Evolutionary conservation across 2,329 filamentous ascomycete genomes (phyloP).

Genomic region (Dothiorella sarmentorum): DNA sequence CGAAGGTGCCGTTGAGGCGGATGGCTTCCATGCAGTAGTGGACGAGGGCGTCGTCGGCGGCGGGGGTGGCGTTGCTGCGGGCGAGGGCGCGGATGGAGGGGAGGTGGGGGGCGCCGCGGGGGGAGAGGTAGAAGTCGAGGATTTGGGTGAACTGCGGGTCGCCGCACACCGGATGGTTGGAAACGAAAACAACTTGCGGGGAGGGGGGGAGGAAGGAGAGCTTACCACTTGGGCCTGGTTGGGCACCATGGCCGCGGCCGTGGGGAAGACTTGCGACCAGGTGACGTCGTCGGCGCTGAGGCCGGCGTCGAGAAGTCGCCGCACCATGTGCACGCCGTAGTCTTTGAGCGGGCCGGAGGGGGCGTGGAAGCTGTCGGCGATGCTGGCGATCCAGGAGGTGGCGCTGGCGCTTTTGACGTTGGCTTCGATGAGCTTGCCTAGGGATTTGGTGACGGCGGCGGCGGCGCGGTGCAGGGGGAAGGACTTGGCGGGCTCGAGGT

Average conservation of each 20-base stretch:
- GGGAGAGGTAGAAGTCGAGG: constrained; percentile 67
- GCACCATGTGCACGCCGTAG: constrained; percentile 65
- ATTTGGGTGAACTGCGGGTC: constrained; percentile 65
- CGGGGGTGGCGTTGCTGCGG: constrained; percentile 49
- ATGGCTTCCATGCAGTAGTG: constrained; percentile 71
- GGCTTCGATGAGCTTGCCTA: constrained; percentile 60
- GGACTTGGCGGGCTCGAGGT: constrained; percentile 63
- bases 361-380: constrained; percentile 49
- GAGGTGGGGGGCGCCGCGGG: constrained; percentile 43
- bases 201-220: not conserved
- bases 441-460: constrained; percentile 54
- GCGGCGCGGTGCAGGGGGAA: constrained; percentile 62
- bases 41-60: constrained; percentile 61
- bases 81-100: constrained; percentile 61
- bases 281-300: constrained; percentile 63
- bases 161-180: not conserved
- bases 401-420: constrained; percentile 61
- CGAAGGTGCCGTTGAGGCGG: constrained; percentile 62
- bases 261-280: constrained; percentile 67
- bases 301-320: constrained; percentile 61
- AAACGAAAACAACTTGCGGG: too few species aligned
- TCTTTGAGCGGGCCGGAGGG: constrained; percentile 51
- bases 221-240: constrained; percentile 65
- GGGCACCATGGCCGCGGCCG: constrained; percentile 63
- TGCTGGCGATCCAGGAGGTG: constrained; percentile 54